Conservation (phyloP, 768 basidiomycete genomes). For the Royoungia palumana region DNA sequence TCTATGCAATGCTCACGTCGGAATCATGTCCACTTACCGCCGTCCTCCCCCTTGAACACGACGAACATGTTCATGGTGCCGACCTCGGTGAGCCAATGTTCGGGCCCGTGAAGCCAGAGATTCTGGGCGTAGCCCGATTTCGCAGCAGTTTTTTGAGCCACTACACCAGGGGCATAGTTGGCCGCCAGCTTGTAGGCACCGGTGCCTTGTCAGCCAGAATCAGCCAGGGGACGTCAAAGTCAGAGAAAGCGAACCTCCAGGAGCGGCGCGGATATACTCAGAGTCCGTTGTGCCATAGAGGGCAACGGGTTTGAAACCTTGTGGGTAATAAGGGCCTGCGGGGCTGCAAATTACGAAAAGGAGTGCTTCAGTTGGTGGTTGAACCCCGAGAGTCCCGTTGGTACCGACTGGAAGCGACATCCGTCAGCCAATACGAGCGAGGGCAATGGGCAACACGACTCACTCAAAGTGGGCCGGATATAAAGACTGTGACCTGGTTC, state of each 20-base stretch:
- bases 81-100: constrained; percentile 57
- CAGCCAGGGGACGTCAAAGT: background rate
- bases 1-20: background rate
- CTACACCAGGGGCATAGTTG: constrained; percentile 85
- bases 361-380: constrained; percentile 64
- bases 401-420: constrained; percentile 63
- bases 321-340: constrained; percentile 76
- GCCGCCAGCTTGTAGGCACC: constrained; percentile 86
- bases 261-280: constrained; percentile 78
- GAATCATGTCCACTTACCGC: constrained; percentile 39
- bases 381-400: constrained; percentile 43
- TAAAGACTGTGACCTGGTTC: constrained; percentile 89
- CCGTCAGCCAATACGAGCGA: constrained; percentile 2
- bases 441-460: constrained; percentile 7
- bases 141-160: constrained; percentile 79
- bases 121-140: constrained; percentile 81
- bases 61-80: constrained; percentile 94
- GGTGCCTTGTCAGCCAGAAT: constrained; percentile 48
- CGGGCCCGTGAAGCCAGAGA: constrained; percentile 79
- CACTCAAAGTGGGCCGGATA: constrained; percentile 76
- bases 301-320: constrained; percentile 90
- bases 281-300: constrained; percentile 67
- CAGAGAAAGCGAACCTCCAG: constrained; percentile 54
- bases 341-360: constrained; percentile 62
- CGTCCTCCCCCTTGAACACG: constrained; percentile 68